Percentiles rank a stretch among this genome's conserved stretches.
Evolutionary conservation across 2,329 filamentous ascomycete genomes (phyloP).

Genomic region (Colletotrichum magnum): DNA sequence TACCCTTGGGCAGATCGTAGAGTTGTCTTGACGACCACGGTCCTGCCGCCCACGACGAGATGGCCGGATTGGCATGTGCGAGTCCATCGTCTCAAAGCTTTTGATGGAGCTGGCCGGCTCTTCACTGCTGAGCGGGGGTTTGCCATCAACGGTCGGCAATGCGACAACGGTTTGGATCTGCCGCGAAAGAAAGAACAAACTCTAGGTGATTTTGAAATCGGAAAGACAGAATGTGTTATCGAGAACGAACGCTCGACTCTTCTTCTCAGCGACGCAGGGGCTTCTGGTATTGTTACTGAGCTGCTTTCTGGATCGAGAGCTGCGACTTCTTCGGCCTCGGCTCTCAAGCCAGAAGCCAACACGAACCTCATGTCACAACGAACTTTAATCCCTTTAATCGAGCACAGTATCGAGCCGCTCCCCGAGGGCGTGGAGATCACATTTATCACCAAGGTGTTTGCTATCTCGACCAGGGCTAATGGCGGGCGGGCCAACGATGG

Average conservation of each 20-base stretch:
- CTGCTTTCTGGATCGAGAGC: not conserved
- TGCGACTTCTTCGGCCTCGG: conserved; percentile 20
- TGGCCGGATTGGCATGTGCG: conserved; percentile 54
- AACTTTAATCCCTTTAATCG: conserved; percentile 42
- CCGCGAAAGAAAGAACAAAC: not conserved
- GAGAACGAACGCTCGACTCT: not conserved
- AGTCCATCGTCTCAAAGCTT: conserved; percentile 42
- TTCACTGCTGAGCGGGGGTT: conserved; percentile 45
- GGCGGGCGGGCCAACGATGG: not conserved
- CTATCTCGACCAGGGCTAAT: conserved; percentile 21
- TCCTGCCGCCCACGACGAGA: conserved; percentile 47
- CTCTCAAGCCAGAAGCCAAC: conserved; percentile 46
- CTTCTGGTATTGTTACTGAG: not conserved
- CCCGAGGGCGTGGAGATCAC: not conserved
- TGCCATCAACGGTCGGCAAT: conserved; percentile 39
- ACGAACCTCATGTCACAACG: conserved; percentile 44
- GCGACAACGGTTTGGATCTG: conserved; percentile 16
- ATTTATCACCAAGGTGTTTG: conserved; percentile 33
- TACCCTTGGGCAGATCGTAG: conserved; percentile 47
- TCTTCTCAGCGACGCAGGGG: conserved; percentile 25
- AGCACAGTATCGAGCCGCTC: conserved; percentile 7
- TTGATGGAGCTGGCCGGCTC: not conserved
- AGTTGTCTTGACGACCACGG: conserved; percentile 45
- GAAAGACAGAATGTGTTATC: conserved; percentile 20
- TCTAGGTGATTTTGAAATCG: not conserved